phyloP scores from a whole-genome alignment of 495 filamentous ascomycete species.

The Penicillium argentinense region DNA sequence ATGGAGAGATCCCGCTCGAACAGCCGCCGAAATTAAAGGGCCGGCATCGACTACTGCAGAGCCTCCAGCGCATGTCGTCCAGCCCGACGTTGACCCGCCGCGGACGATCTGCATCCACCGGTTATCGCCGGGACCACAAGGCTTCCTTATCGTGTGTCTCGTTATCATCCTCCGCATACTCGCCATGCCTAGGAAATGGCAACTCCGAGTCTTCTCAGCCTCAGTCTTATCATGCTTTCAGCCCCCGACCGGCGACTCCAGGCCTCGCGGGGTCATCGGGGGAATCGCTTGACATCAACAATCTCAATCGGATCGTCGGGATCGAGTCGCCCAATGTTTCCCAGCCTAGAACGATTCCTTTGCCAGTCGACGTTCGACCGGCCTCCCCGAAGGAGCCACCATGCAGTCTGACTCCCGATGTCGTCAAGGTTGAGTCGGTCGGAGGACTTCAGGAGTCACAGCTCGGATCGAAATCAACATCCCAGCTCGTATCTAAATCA shows the following conservation, averaged over 20 bases:
- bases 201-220: too few relatives aligned
- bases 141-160: slow-evolving; percentile 88
- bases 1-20: slow-evolving; percentile 48
- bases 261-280: slow-evolving; percentile 50
- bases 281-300: slow-evolving; percentile 38
- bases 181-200: slow-evolving; percentile 48
- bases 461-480: too few relatives aligned
- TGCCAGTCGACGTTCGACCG: slow-evolving; percentile 66
- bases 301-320: slow-evolving; percentile 52
- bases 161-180: slow-evolving; percentile 62
- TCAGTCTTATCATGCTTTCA: slow-evolving; percentile 58
- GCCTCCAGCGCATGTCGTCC: slow-evolving; percentile 85
- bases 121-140: slow-evolving; percentile 63
- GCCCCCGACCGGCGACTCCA: slow-evolving; percentile 59
- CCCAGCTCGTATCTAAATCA: too few relatives aligned
- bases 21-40: slow-evolving; percentile 66
- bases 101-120: slow-evolving; percentile 55
- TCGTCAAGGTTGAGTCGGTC: slow-evolving; percentile 33
- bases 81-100: slow-evolving; percentile 71
- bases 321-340: slow-evolving; percentile 31
- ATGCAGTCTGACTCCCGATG: slow-evolving; percentile 19
- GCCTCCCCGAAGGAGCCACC: slow-evolving; percentile 41
- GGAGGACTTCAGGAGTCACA: slow-evolving; percentile 22
- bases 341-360: slow-evolving; percentile 46
- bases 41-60: slow-evolving; percentile 71